These are phyloP conservation scores for Amauroascus niger DNA, from an alignment of 2,329 filamentous ascomycete species.

Conservation along the genomic window DNA sequence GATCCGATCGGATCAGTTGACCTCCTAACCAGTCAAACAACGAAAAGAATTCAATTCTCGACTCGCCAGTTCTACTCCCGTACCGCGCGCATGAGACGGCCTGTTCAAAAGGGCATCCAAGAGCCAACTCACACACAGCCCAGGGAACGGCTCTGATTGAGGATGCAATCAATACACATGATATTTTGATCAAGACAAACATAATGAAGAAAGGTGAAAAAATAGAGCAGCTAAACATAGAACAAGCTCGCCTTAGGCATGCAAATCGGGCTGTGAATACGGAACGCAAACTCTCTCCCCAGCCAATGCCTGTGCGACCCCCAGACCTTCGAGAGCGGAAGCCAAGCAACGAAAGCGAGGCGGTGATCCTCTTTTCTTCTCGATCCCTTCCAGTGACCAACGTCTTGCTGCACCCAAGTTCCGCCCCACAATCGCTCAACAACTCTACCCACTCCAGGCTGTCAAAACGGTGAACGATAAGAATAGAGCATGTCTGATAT, in stretches of 20 bases:
- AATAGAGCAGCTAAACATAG: slow-evolving; percentile 1
- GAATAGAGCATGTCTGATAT: too few relatives aligned
- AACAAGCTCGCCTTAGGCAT: neutral
- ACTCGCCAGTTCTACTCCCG: too few relatives aligned
- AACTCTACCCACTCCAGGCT: too few relatives aligned
- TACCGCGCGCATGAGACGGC: too few relatives aligned
- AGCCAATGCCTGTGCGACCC: slow-evolving; percentile 1
- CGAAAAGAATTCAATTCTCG: too few relatives aligned
- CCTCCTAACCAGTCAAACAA: too few relatives aligned
- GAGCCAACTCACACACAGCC: neutral
- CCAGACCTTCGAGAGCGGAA: neutral
- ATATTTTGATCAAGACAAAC: neutral
- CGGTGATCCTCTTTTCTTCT: neutral
- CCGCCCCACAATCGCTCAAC: too few relatives aligned
- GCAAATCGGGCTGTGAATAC: slow-evolving; percentile 4
- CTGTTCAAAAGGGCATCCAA: too few relatives aligned
- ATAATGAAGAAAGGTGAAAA: neutral
- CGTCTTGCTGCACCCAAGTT: too few relatives aligned
- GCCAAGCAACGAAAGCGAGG: slow-evolving; percentile 1
- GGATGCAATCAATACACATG: neutral
- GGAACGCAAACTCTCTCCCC: neutral
- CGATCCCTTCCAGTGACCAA: neutral
- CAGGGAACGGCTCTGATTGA: neutral
- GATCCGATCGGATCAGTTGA: too few relatives aligned
- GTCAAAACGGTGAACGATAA: too few relatives aligned